Base-by-base conservation (phyloP, 2,329 filamentous ascomycete species). In the Sporothrix pseudoabietina region DNA sequence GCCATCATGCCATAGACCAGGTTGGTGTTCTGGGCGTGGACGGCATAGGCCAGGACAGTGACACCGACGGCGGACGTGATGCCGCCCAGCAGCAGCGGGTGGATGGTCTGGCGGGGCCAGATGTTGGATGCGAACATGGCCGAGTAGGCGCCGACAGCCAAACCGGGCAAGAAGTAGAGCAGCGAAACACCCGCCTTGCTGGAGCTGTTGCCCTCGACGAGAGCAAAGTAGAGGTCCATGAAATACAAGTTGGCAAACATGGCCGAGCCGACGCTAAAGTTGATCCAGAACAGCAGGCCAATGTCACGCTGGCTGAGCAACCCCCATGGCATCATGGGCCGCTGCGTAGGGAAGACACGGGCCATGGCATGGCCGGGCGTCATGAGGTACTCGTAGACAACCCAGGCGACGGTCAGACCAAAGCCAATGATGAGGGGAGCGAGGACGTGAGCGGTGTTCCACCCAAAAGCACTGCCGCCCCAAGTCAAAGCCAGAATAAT, bases 221-320 rank as follows among this genome's bases (percentile, higher is more conserved):
- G 80, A 1, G 87, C 87, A 79, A 92, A 92, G 79, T 91, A 92
- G n/a, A 92, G 85, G 22, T 87, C 88, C 76, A 90, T 87, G 76
- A 91, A 92, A 79, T 92, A 92, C 76, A 92, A 87, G 75, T 83
- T 87, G 87, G 81, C 81, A 32, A 49, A 87, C 83, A 85, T 85
- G 71, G 82, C 84, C 76, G 88, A 85, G 10, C 90, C 90, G 0
- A 86, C 85, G 6, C 85, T 83, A 77, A 90, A 88, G 76, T 90
- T 89, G 76, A 90, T 84, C 73, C 87, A 86, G 75, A 88, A 86
- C 22, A 92, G 79, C 22, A 91, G 81, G 0, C 84, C 82, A 1
- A 89, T 86, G 75, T 93, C 89, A 52, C 85, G 84, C 72, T 87
- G 83, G 7, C 81, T 80, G 65, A 92, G 83, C 26, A 92, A 80